Evolutionary conservation across 257 asterid genomes (phyloP).

Genomic region (Pogostemon cablin): DNA sequence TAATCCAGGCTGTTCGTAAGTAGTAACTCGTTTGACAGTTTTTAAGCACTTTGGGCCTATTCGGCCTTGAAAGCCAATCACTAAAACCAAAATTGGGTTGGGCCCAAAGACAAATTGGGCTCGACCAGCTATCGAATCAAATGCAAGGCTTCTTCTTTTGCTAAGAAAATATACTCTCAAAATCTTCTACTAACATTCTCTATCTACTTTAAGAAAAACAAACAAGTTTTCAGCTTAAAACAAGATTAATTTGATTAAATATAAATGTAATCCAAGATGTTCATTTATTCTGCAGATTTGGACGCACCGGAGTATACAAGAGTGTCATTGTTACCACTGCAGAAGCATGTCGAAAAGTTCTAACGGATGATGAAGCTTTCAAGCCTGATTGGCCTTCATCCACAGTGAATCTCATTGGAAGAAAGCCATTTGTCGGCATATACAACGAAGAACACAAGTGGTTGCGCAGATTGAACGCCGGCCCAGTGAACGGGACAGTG

Average conservation of each 20-base stretch:
- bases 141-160: too few species aligned
- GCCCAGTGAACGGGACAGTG: constrained; percentile 76
- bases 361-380: constrained; percentile 75
- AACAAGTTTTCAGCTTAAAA: background rate
- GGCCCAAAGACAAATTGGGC: too few species aligned
- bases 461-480: constrained; percentile 66
- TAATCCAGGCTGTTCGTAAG: too few species aligned
- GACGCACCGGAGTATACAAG: constrained; percentile 68
- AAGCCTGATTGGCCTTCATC: constrained; percentile 85
- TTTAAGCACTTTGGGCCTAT: too few species aligned
- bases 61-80: too few species aligned
- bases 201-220: background rate
- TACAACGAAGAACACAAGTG: constrained; percentile 69
- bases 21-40: too few species aligned
- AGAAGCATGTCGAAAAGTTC: constrained; percentile 65
- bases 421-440: constrained; percentile 62
- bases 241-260: background rate
- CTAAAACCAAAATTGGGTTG: too few species aligned
- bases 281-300: constrained; percentile 49
- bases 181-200: too few species aligned
- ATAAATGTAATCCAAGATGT: background rate
- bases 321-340: constrained; percentile 70
- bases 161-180: too few species aligned
- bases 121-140: too few species aligned
- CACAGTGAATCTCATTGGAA: constrained; percentile 68